phyloP scores from a whole-genome alignment of 2,329 filamentous ascomycete genomes.

The Alternaria infectoria region DNA sequence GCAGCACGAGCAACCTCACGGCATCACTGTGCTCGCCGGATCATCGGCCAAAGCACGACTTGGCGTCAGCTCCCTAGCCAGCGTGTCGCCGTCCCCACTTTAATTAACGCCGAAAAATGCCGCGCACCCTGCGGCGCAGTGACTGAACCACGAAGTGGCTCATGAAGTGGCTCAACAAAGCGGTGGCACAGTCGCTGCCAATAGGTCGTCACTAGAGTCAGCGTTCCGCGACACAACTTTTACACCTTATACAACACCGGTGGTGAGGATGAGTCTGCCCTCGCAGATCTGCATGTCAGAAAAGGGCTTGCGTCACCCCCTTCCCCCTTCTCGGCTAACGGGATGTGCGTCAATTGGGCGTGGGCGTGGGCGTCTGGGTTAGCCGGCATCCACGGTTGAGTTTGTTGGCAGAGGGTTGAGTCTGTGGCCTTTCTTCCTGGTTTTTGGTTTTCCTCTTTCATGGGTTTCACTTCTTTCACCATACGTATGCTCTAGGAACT shows the following conservation, averaged over 20 bases:
- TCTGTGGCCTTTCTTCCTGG: background rate
- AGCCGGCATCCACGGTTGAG: slow-evolving; percentile 2
- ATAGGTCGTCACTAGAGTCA: background rate
- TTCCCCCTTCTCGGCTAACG: slow-evolving; percentile 2
- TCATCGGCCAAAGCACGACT: background rate
- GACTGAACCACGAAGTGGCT: slow-evolving; percentile 16
- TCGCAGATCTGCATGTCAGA: slow-evolving; percentile 7
- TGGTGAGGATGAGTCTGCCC: background rate
- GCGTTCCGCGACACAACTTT: background rate
- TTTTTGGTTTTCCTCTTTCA: background rate
- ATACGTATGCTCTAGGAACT: background rate
- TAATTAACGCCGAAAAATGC: slow-evolving; percentile 3
- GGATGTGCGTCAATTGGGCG: slow-evolving; percentile 10
- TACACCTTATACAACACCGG: background rate
- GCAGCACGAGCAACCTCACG: background rate
- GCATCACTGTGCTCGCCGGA: background rate
- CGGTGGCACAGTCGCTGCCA: slow-evolving; percentile 16
- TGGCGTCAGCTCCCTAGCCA: background rate
- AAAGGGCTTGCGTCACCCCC: slow-evolving; percentile 15
- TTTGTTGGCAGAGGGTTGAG: slow-evolving; percentile 1
- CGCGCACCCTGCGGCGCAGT: slow-evolving; percentile 14
- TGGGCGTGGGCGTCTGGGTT: slow-evolving; percentile 1
- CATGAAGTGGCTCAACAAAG: slow-evolving; percentile 9
- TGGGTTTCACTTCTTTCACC: background rate
- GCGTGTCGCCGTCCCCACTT: background rate